Base-by-base conservation (phyloP, 1,139 yeast genomes). In the Saccharomyces hybrid region DNA sequence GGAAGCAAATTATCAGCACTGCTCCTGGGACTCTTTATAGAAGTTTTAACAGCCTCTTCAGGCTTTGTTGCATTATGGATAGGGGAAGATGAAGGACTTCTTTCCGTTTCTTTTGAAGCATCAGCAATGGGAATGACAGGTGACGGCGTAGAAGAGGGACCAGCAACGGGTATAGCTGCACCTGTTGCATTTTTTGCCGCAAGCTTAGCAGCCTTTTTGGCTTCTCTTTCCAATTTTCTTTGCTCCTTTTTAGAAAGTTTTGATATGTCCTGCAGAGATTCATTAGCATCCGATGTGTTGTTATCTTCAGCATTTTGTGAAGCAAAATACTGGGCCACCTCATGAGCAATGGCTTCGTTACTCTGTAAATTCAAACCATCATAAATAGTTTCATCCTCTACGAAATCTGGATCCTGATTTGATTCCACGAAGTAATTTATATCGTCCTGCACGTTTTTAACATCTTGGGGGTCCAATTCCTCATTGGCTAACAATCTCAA, bases 361-460 rank as follows among this genome's bases (percentile, higher is more conserved):
- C 83, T 79, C 50, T 79, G 84, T 53, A 85, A 70, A 62, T 83
- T 82, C 61, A 85, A 71, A 51, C 77, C 78, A 59, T 86, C 93
- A 65, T 86, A 86, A 63, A 86, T 82, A 49, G 87, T 85, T 65
- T 85, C 91, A 67, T 86, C 88, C 62, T 84, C 88, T 51, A 84
- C 80, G 62, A 84, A 86, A 64, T 84, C 90, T 11, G 82, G 82
- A 51, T 81, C 86, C 71, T 83, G 85, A 68, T 85, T 85, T 61
- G 82, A 83, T 57, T 84, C 88, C 47, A 85, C 79, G 64, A 82
- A 85, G 67, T 84, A 85, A 57, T 80, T 83, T 62, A 86, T 75
- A 64, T 85, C 93, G 59, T 86, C 95, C 64, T 79, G 80, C 57
- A 85, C 81, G 29, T 76, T 78, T 63, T 80, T 81, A 11, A 86